phyloP scores from a whole-genome alignment of 176 grass and related monocot genomes.

The Canna indica region DNA sequence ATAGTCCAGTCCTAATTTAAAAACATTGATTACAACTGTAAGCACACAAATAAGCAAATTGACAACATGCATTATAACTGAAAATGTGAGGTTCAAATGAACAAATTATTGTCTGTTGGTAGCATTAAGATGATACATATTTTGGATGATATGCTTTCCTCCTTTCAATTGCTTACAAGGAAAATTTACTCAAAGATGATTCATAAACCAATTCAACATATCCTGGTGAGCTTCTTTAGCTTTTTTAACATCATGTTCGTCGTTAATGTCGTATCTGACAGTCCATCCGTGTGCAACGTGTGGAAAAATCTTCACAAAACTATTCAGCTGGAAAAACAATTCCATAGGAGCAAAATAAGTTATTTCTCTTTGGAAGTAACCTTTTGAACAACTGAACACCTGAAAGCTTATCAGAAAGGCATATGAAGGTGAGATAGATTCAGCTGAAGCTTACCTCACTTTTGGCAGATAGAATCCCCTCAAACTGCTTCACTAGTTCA shows the following conservation, averaged over 20 bases:
- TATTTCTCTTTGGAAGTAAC: no score
- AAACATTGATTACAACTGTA: no score
- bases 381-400: neutral
- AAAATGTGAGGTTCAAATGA: no score
- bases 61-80: no score
- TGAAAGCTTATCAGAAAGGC: neutral
- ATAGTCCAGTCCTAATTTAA: no score
- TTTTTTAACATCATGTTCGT: slow-evolving; percentile 31
- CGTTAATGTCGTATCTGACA: slow-evolving; percentile 36
- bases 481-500: slow-evolving; percentile 52
- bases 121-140: no score
- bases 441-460: slow-evolving; percentile 43
- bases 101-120: no score
- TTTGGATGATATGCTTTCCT: no score
- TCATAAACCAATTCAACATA: slow-evolving; percentile 51
- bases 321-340: slow-evolving; percentile 25
- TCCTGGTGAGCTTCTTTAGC: slow-evolving; percentile 45
- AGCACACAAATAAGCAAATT: no score
- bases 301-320: slow-evolving; percentile 68
- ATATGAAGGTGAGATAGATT: neutral
- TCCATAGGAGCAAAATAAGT: neutral
- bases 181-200: slow-evolving; percentile 7
- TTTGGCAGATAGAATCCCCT: slow-evolving; percentile 44
- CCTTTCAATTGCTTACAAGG: neutral
- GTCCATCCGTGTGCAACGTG: slow-evolving; percentile 55